Percentiles rank a stretch among this genome's conserved stretches.
Evolutionary conservation across 2,329 filamentous ascomycete species (phyloP).

Genomic region (Metarhizium sp.): DNA sequence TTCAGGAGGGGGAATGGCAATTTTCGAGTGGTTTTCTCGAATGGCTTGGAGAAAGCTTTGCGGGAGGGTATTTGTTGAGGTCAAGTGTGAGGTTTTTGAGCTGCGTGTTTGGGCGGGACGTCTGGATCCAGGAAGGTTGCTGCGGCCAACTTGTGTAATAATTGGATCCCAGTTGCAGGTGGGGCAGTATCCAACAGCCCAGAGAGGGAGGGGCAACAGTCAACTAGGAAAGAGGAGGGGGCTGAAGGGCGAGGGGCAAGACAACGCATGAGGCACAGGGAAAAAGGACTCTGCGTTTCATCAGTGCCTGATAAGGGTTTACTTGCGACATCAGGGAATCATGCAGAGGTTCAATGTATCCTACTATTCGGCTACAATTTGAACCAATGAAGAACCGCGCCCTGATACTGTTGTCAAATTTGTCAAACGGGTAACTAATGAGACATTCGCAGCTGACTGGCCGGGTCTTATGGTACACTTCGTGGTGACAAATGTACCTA

Average conservation of each 20-base stretch:
- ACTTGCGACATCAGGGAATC: not conserved
- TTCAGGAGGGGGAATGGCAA: not conserved
- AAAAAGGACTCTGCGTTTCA: no score
- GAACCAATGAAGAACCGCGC: not conserved
- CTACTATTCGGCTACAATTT: not conserved
- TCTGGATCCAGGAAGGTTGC: not conserved
- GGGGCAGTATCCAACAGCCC: slow-evolving; percentile 10
- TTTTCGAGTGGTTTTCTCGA: not conserved
- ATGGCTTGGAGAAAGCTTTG: not conserved
- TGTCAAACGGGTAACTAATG: slow-evolving; percentile 16
- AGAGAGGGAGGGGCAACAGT: slow-evolving; percentile 1
- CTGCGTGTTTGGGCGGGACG: slow-evolving; percentile 3
- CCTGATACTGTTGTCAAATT: slow-evolving; percentile 1
- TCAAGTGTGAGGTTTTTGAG: slow-evolving; percentile 1
- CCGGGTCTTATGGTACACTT: no score
- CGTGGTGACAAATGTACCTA: no score
- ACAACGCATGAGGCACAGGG: not conserved
- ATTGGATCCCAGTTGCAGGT: slow-evolving; percentile 6
- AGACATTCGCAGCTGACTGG: not conserved
- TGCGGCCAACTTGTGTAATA: not conserved
- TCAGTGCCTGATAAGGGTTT: slow-evolving; percentile 3
- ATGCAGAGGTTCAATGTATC: not conserved
- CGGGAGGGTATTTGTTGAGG: slow-evolving; percentile 4
- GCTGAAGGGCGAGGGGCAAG: not conserved
- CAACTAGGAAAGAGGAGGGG: not conserved